Conservation (phyloP, 495 filamentous ascomycete species). For the Trichoderma orchidacearum region DNA sequence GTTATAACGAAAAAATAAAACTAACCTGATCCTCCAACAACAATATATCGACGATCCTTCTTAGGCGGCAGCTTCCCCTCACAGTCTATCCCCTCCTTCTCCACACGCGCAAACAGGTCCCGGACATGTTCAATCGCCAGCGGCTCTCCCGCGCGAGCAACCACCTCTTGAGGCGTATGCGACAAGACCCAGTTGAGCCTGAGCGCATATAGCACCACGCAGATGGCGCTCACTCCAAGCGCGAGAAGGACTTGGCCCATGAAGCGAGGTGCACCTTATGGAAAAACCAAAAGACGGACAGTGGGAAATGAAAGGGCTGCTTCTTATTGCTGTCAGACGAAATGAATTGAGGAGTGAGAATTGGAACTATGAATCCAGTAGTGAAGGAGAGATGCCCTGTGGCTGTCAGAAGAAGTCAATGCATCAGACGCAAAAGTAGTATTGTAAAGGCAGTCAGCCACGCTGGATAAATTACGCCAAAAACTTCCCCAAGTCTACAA, state of each 20-base stretch:
- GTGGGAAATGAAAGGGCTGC: background rate
- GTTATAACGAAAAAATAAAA: too few species aligned
- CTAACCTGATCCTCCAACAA: slow-evolving; percentile 43
- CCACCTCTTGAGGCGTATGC: background rate
- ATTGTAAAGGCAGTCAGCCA: too few species aligned
- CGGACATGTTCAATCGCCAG: slow-evolving; percentile 38
- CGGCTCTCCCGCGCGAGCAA: slow-evolving; percentile 25
- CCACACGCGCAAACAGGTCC: slow-evolving; percentile 30
- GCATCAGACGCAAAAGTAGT: too few species aligned
- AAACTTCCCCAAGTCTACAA: too few species aligned
- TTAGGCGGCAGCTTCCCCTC: slow-evolving; percentile 34
- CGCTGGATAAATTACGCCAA: too few species aligned
- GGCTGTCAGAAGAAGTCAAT: too few species aligned
- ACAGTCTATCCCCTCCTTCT: slow-evolving; percentile 32
- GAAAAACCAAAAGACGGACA: too few species aligned
- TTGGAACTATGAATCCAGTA: too few species aligned
- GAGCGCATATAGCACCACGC: background rate
- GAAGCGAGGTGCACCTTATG: too few species aligned
- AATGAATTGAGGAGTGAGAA: too few species aligned
- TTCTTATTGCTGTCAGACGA: too few species aligned
- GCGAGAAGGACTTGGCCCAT: background rate
- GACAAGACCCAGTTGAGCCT: background rate
- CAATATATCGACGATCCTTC: slow-evolving; percentile 39
- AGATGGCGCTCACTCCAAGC: background rate
- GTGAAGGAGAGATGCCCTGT: too few species aligned